Base-by-base conservation (phyloP, 495 filamentous ascomycete genomes). In the Choiromyces venosus region DNA sequence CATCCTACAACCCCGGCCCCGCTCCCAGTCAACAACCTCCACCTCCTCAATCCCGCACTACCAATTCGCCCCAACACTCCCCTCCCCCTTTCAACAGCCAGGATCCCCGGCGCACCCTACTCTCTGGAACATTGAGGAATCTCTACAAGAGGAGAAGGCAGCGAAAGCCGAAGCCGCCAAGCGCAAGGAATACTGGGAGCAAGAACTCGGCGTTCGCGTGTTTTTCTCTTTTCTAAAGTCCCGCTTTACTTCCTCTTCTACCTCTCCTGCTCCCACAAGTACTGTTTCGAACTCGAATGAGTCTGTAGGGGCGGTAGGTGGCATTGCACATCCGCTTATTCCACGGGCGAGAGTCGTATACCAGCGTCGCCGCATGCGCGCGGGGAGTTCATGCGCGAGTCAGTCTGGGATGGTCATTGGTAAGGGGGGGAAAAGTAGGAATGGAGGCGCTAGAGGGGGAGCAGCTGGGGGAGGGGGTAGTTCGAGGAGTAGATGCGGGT, bases 61-160 rank as follows among this genome's bases (percentile, higher is more conserved):
- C 42, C 67, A 76, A 25, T 81, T 81, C 37, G 67, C 67, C 42
- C 79, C 79, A 29, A 81, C 79, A 1, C 76, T 81, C 36, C 46
- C 74, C 5, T 39, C 74, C 5, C 25, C 52, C 52, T 29, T 61
- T 29, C 52, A 61, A 33, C 52, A 33, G n/a, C n/a, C n/a, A n/a
- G n/a, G n/a, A 61, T 61, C 52, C 52, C 52, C 52, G 10, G 33
- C 61, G 35, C 87, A 91, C 71, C 87, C 87, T 39, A 87, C 88
- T 12, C 84, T 88, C 39, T 91, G 89, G 89, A 88, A 88, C 25
- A 89, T 91, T 65, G 90, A 91, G 77, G 90, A 91, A 40, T 74
- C 68, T 19, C 35, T 42, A 37, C 71, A 68, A 14, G 74, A 71
- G 10, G 81, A 80, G 72, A 74, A 73, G 25, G 70, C 66, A 21